These are phyloP conservation scores for Coemansia asiatica DNA, from an alignment of 192 early-diverging fungal genomes.

Conservation along the genomic window DNA sequence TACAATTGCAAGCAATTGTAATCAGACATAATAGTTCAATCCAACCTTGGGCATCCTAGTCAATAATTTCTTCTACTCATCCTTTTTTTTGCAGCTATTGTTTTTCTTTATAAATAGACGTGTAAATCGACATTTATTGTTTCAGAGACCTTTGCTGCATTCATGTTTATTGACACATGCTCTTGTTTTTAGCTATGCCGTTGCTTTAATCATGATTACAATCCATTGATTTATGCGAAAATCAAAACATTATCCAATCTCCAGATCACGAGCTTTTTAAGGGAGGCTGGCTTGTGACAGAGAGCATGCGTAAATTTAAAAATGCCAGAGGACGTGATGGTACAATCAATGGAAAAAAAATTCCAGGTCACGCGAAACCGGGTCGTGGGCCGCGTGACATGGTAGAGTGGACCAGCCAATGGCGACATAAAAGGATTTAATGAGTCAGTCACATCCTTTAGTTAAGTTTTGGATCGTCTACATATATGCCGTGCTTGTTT, in stretches of 20 bases:
- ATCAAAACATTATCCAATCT: no score
- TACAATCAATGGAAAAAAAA: neutral
- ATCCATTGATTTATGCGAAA: no score
- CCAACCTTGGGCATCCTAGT: neutral
- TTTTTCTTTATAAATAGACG: no score
- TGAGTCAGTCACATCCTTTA: neutral
- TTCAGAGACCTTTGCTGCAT: no score
- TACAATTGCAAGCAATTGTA: neutral
- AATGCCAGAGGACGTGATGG: no score
- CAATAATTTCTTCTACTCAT: neutral
- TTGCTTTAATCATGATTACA: no score
- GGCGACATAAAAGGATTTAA: neutral
- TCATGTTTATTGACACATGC: no score
- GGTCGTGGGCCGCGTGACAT: conserved; percentile 12
- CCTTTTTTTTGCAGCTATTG: neutral
- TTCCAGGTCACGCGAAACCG: conserved; percentile 5
- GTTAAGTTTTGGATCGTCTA: neutral
- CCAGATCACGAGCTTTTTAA: no score
- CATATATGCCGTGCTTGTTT: neutral
- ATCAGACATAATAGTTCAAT: neutral
- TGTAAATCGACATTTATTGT: no score
- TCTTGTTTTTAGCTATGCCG: no score
- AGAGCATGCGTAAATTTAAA: neutral
- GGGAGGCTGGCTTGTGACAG: no score
- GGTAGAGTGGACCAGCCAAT: neutral